These are phyloP conservation scores for Aspergillus ochraceus DNA, from an alignment of 2,329 filamentous ascomycete genomes.

Conservation along the genomic window DNA sequence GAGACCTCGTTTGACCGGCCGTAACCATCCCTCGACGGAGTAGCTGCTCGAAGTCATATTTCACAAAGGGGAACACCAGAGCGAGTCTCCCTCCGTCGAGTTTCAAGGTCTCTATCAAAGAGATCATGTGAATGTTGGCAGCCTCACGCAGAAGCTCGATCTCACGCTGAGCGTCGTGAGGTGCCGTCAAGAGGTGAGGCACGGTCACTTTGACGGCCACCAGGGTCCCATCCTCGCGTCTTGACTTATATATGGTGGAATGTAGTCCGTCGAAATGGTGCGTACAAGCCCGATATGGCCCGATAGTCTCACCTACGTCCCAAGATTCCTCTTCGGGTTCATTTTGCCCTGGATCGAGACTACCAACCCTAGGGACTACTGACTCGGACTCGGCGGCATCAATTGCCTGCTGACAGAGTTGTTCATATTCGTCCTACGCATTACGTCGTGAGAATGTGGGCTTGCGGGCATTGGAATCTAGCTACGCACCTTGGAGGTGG, in stretches of 20 bases:
- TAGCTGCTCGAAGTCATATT: conserved; percentile 68
- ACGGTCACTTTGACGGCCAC: conserved; percentile 85
- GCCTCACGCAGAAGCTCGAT: conserved; percentile 69
- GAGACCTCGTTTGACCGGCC: conserved; percentile 41
- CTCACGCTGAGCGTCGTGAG: conserved; percentile 81
- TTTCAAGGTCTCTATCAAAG: conserved; percentile 69
- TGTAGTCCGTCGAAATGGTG: conserved; percentile 70
- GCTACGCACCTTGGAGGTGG: conserved; percentile 37
- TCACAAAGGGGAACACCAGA: conserved; percentile 82
- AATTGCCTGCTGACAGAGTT: conserved; percentile 41
- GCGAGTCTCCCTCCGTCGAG: conserved; percentile 71
- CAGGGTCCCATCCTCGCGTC: conserved; percentile 41
- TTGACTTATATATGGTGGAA: conserved; percentile 76
- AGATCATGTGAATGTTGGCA: conserved; percentile 60
- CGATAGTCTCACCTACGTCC: conserved; percentile 46
- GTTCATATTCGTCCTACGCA: conserved; percentile 58
- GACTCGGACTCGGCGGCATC: conserved; percentile 30
- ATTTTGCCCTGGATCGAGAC: conserved; percentile 21
- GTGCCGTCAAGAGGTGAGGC: conserved; percentile 69
- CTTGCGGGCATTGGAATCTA: background rate
- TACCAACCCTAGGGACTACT: conserved; percentile 23
- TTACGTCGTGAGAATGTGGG: conserved; percentile 4
- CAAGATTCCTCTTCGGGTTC: conserved; percentile 23
- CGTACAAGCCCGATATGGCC: conserved; percentile 56
- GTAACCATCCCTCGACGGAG: conserved; percentile 52